Base-by-base conservation (phyloP, 441 rosid genomes). In the Populus tomentosa region DNA sequence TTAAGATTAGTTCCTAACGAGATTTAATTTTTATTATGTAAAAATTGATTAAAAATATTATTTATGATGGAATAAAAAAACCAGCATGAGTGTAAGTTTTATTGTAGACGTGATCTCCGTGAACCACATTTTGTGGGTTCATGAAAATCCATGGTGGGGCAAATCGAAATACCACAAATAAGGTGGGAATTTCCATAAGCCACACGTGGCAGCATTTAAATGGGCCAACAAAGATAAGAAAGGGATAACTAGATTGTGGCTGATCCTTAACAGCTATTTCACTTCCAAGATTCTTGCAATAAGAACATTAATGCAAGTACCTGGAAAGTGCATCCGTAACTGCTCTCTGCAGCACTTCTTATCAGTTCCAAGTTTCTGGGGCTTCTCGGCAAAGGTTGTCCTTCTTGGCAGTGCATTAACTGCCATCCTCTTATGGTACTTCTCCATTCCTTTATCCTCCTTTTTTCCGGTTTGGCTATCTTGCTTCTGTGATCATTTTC, bases 191-290 rank as follows among this genome's bases (percentile, higher is more conserved):
- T 69, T 38, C 18, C 21, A 8, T 42, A 23, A 13, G 10, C 14
- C 30, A 53, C 20, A 77, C 42, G 78, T 81, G 85, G 82, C 80
- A 69, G 21, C 28, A 18, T 36, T 10, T 62, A 32, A 71, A 3
- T 69, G 87, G 87, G 67, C 53, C 76, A 75, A 66, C 81, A 35
- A 30, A 72, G 88, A 83, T 85, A 83, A 85, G 81, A 74, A 71
- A 21, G 3, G 76, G 42, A 72, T 33, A 53, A 24, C 56, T 50
- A 62, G 75, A 75, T 75, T 59, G 18, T 32, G 2, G 46, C 42
- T 26, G 14, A 3, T 33, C 35, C 16, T 24, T 13, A 53, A 53
- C 61, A 53, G 2, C 21, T 16, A 10, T 40, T 35, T 53, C 59
- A 23, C 10, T 42, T 28, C 26, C 56, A 13, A 61, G 35, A 18